Base-by-base conservation (phyloP, 78 protist genomes). In the Dictyostelium intermedium region DNA sequence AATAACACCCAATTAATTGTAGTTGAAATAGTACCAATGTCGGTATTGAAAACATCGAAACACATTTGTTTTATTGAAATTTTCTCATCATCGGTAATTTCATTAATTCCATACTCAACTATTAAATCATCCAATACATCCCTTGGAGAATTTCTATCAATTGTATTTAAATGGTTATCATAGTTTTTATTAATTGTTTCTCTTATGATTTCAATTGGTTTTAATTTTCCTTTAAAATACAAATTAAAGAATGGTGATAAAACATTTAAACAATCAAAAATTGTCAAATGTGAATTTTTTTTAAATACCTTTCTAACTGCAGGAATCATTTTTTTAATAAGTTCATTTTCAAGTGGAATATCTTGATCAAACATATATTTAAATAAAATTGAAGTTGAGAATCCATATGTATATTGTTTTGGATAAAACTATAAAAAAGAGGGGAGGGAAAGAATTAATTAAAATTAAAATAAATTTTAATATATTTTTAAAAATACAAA, bases 51-150 rank as follows among this genome's bases (percentile, higher is more conserved):
- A 20, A 76, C 41, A n/a, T 76, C 82, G 16, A 39, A 39, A 76
- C 82, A 76, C 20, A 39, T 11, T 20, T 76, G 56, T 4, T 30
- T 76, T 10, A 76, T 32, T n/a, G 7, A n/a, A 23, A 6, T 39
- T 76, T 23, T 34, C 18, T 76, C 82, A 25, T 85, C 84, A 3
- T 82, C 3, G 2, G 34, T 41, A 0, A 32, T 34, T 41, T 27
- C 30, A 34, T 84, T 53, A 5, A n/a, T 1, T 16, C 74, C 73
- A 47, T 43, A 53, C n/a, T 76, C 84, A 18, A 85, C 35, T 32
- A 85, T 35, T 25, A 85, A 50, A 23, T 76, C 83, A 56, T 85
- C 92, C 72, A 85, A 11, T 34, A 85, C 18, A 56, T 85, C 92
- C 60, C 60, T 72, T 20, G 92, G 92, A 0, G 14, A 41, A 23